These are phyloP conservation scores for Aspergillus steynii DNA, from an alignment of 495 filamentous ascomycete species.

Conservation along the genomic window DNA sequence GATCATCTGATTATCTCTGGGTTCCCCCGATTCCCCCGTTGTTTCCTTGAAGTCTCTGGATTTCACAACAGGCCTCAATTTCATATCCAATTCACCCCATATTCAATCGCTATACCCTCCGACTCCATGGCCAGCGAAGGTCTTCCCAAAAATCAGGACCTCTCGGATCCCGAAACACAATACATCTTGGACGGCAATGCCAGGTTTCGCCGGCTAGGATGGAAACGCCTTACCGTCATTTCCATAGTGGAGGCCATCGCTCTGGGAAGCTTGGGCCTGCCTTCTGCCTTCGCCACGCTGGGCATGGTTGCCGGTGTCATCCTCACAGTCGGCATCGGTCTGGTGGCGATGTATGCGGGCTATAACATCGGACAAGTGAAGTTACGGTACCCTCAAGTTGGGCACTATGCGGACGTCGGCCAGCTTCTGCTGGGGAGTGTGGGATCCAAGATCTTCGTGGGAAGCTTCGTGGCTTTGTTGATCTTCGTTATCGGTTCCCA, in stretches of 20 bases:
- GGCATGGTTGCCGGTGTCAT: slow-evolving; percentile 59
- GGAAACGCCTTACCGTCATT: slow-evolving; percentile 36
- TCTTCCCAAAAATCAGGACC: neutral
- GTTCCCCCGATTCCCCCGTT: too few species aligned
- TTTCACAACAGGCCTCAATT: too few species aligned
- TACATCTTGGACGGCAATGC: slow-evolving; percentile 11
- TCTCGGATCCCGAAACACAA: neutral
- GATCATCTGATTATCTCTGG: too few species aligned
- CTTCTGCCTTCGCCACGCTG: slow-evolving; percentile 56
- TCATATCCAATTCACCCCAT: too few species aligned
- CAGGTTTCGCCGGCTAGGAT: slow-evolving; percentile 35
- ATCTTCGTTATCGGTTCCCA: slow-evolving; percentile 70
- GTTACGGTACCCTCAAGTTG: slow-evolving; percentile 59
- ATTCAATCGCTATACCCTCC: too few species aligned
- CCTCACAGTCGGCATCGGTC: slow-evolving; percentile 55
- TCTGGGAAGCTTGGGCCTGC: slow-evolving; percentile 59
- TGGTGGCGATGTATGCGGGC: slow-evolving; percentile 68
- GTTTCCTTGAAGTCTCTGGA: too few species aligned
- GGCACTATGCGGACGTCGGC: slow-evolving; percentile 66
- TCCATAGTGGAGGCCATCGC: slow-evolving; percentile 66
- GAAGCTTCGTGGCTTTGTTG: slow-evolving; percentile 57
- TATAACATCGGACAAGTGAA: slow-evolving; percentile 74
- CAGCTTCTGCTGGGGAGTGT: slow-evolving; percentile 57
- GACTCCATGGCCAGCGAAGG: neutral
- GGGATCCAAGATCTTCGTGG: slow-evolving; percentile 38